Evolutionary conservation across 805 yeast genomes (phyloP).

Genomic region (Yamadazyma akitaensis): DNA sequence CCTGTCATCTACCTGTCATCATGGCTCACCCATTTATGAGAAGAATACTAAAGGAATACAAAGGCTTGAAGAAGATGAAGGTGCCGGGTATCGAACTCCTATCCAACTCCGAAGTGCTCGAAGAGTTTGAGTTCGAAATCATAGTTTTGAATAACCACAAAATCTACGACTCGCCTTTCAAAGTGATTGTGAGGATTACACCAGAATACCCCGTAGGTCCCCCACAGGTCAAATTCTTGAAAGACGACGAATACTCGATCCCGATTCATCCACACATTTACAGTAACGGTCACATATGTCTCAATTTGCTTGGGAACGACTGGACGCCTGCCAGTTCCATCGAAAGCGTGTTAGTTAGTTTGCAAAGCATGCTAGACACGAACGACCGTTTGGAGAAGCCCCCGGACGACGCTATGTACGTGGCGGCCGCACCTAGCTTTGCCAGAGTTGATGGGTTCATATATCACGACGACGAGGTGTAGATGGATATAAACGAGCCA

Average conservation of each 20-base stretch:
- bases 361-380: slow-evolving; percentile 61
- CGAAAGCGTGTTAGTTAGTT: slow-evolving; percentile 47
- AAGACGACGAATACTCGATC: slow-evolving; percentile 23
- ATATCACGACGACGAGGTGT: slow-evolving; percentile 59
- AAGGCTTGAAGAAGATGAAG: slow-evolving; percentile 10
- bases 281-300: slow-evolving; percentile 76
- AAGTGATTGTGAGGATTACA: slow-evolving; percentile 42
- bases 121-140: slow-evolving; percentile 22
- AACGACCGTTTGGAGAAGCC: slow-evolving; percentile 52
- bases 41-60: slow-evolving; percentile 28
- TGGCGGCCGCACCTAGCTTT: slow-evolving; percentile 51
- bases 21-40: slow-evolving; percentile 27
- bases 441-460: slow-evolving; percentile 50
- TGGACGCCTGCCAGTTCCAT: slow-evolving; percentile 66
- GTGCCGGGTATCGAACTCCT: slow-evolving; percentile 26
- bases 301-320: slow-evolving; percentile 59
- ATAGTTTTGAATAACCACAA: slow-evolving; percentile 11
- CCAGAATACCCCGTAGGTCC: slow-evolving; percentile 54
- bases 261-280: slow-evolving; percentile 77
- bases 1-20: background rate
- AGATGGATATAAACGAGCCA: too few relatives aligned
- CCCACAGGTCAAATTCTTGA: slow-evolving; percentile 51
- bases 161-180: slow-evolving; percentile 22
- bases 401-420: slow-evolving; percentile 51
- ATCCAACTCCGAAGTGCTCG: slow-evolving; percentile 16